Evolutionary conservation across 225 moss, liverwort and hornwort genomes (phyloP).

Genomic region (Physcomitrellopsis africana): DNA sequence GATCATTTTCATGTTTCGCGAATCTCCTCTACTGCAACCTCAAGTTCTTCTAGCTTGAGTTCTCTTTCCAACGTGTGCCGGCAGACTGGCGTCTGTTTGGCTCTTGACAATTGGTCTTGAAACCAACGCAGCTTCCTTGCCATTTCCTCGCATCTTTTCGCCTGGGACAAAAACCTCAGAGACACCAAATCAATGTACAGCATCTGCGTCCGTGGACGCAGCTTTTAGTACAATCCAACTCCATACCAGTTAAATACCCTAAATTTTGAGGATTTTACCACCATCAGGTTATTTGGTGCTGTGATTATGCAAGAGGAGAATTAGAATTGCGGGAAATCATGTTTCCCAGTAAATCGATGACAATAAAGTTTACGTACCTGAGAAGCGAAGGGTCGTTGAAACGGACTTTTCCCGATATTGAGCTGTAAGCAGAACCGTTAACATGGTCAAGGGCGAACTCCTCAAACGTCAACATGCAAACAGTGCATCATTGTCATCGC

Average conservation of each 20-base stretch:
- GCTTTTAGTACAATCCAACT: neutral
- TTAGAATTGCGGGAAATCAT: neutral
- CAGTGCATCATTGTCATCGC: neutral
- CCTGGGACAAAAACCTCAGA: constrained; percentile 36
- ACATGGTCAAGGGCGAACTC: constrained; percentile 12
- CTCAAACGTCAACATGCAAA: neutral
- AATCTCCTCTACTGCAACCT: constrained; percentile 48
- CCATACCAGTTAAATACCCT: neutral
- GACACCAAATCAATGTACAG: neutral
- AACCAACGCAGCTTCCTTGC: constrained; percentile 87
- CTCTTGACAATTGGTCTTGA: constrained; percentile 70
- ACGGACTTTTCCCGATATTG: constrained; percentile 57
- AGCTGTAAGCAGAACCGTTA: constrained; percentile 41
- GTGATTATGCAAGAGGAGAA: neutral
- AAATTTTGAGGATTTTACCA: neutral
- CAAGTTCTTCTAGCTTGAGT: constrained; percentile 82
- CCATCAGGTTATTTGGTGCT: neutral
- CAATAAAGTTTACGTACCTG: constrained; percentile 32
- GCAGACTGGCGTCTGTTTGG: constrained; percentile 58
- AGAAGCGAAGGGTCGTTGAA: constrained; percentile 51
- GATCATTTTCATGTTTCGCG: neutral
- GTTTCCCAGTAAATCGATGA: neutral
- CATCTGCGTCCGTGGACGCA: neutral
- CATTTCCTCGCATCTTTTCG: constrained; percentile 93
- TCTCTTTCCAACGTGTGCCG: constrained; percentile 65